Conservation (phyloP, 176 grass and related monocot species). For the Dactylis glomerata region DNA sequence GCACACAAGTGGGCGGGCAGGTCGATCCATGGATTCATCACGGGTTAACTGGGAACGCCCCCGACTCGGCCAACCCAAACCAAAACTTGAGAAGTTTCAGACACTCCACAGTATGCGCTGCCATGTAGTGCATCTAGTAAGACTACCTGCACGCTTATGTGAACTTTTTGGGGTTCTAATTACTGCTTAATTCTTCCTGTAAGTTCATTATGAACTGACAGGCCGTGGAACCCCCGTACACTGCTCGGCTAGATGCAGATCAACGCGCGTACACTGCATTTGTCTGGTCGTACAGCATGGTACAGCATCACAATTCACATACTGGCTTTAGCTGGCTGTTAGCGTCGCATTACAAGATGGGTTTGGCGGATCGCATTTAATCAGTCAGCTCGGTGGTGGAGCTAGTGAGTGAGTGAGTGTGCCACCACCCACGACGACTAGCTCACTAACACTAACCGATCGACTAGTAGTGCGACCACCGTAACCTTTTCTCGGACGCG, state of each 20-base stretch:
- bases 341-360: not conserved
- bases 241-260: not conserved
- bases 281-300: not conserved
- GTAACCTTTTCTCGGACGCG: too few species aligned
- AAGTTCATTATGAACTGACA: not conserved
- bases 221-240: not conserved
- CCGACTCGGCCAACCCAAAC: not conserved
- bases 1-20: not conserved
- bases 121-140: not conserved
- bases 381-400: not conserved
- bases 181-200: not conserved
- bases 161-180: not conserved
- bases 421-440: slow-evolving; percentile 5
- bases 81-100: too few species aligned
- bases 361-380: slow-evolving; percentile 27
- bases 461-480: not conserved
- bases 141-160: not conserved
- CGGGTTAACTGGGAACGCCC: not conserved
- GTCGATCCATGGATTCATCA: not conserved
- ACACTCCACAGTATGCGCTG: not conserved
- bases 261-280: not conserved
- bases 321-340: slow-evolving; percentile 1
- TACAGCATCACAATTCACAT: not conserved
- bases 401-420: not conserved
- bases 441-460: not conserved